Evolutionary conservation across 176 grass and related monocot species (phyloP).

Genomic region (Alopecurus myosuroides): DNA sequence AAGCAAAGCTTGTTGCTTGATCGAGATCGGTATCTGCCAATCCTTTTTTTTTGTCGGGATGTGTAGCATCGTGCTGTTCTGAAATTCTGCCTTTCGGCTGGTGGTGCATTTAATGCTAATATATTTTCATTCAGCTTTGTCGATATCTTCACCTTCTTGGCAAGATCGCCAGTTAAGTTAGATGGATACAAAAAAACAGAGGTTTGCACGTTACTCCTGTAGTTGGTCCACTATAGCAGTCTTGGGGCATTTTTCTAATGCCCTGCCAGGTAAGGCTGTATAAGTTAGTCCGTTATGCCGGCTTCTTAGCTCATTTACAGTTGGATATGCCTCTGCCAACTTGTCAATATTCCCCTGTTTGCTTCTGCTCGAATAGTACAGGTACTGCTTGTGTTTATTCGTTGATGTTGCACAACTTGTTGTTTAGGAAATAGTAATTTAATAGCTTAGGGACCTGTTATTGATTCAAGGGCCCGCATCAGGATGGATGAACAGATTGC

Average conservation of each 20-base stretch:
- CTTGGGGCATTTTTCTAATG: neutral
- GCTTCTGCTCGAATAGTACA: neutral
- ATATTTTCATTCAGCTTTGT: neutral
- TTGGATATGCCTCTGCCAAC: neutral
- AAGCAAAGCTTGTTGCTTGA: neutral
- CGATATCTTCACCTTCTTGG: neutral
- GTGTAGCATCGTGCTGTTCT: neutral
- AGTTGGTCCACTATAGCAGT: neutral
- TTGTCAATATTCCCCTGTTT: neutral
- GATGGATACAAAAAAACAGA: neutral
- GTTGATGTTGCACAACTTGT: neutral
- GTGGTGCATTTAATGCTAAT: neutral
- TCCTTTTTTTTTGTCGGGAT: neutral
- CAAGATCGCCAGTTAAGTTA: neutral
- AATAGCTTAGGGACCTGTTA: neutral
- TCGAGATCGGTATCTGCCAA: neutral
- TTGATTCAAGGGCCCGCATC: neutral
- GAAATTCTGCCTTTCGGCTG: neutral
- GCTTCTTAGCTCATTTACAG: conserved; percentile 12
- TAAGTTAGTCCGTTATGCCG: conserved; percentile 21
- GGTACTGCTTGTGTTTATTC: neutral
- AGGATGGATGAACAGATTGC: neutral
- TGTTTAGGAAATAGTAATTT: neutral
- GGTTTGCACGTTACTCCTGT: neutral
- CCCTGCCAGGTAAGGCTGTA: neutral